Evolutionary conservation across 345 rosid species (phyloP), one percentile per base, ranked within the genome.

Genomic region (Aurinia saxatilis): DNA sequence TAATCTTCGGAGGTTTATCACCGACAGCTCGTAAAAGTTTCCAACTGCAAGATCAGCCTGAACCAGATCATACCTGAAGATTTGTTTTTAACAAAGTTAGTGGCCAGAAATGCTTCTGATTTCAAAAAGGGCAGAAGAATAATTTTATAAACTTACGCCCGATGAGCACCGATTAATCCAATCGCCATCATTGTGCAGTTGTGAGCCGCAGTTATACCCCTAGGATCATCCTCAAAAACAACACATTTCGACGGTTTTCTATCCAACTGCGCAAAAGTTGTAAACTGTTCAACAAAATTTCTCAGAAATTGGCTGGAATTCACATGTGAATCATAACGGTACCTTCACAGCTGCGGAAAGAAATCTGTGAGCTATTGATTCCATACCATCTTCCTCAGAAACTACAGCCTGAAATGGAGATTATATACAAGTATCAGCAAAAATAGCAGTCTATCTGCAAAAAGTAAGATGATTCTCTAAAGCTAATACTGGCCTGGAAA

Each of bases 181-280:
- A 92, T 75, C 4, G 96, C 96, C 98, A 92, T 92, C 98, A 92
- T 89, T 5, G 96, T 92, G 69, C 98, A 92, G 70, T 89, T 89
- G 73, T 92, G 98, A 65, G 98, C 95, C 0, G 98, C 98, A 10
- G 98, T 76, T 53, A 87, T 81, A 56, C 90, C 93, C 51, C 98
- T 76, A 12, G 96, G 95, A 59, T 89, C 93, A 75, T 89, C 98
- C 76, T 87, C 96, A 51, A 92, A 92, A 37, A 87, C 98, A 14
- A 92, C 86, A 54, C 98, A 92, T 72, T 89, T 92, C 0, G 95
- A 82, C 10, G 98, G 98, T 73, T 92, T 92, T 47, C 98, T 77
- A 66, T 92, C 98, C 70, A 92, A 79, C 98, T 92, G 87, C 79
- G 27, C 42, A 45, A 18, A 27, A 34, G 45, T 27, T 37, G 35